phyloP scores from a whole-genome alignment of 495 filamentous ascomycete species.

The Penicillium steckii region DNA sequence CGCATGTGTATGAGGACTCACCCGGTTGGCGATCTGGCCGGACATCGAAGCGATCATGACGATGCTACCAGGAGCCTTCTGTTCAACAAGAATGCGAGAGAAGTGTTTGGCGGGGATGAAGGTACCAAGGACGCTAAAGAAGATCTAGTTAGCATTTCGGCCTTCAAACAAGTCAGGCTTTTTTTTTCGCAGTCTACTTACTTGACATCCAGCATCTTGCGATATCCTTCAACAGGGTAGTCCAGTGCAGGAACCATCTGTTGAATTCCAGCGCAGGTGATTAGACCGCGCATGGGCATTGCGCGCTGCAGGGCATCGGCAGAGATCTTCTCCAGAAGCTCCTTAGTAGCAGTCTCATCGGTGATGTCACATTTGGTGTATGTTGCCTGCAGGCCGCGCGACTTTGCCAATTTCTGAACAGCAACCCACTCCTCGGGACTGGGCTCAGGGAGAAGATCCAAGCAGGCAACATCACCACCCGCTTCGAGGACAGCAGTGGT shows the following conservation, averaged over 20 bases:
- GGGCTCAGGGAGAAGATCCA: conserved; percentile 58
- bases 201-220: conserved; percentile 69
- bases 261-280: conserved; percentile 85
- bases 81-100: conserved; percentile 63
- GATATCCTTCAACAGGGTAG: conserved; percentile 58
- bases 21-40: conserved; percentile 69
- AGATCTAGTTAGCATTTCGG: not conserved
- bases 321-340: conserved; percentile 31
- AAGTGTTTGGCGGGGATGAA: conserved; percentile 73
- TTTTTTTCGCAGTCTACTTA: conserved; percentile 8
- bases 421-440: conserved; percentile 35
- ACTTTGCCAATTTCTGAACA: conserved; percentile 49
- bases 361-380: conserved; percentile 58
- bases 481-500: conserved; percentile 68
- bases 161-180: not conserved
- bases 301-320: conserved; percentile 48
- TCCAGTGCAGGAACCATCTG: conserved; percentile 60
- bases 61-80: conserved; percentile 55
- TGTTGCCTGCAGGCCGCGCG: conserved; percentile 40
- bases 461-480: conserved; percentile 60
- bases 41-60: conserved; percentile 77
- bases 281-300: conserved; percentile 63
- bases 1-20: conserved; percentile 10
- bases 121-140: conserved; percentile 55
- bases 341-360: conserved; percentile 45